Base-by-base conservation (phyloP, 78 protist genomes). In the Dictyostelium capitatum region DNA sequence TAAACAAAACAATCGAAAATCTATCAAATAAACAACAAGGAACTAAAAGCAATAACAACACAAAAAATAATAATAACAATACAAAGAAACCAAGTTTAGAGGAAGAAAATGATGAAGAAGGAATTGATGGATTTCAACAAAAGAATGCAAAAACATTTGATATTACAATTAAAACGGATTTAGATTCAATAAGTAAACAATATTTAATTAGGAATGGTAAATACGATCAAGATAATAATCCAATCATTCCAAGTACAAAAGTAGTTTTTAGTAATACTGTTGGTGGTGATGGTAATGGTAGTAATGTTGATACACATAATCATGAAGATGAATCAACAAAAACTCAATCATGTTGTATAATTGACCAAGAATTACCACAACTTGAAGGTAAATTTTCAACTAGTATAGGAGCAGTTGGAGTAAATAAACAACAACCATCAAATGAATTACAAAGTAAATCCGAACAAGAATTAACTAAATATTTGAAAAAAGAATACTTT, bases 401-500 rank as follows among this genome's bases (percentile, higher is more conserved):
- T n/a, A 43, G 53, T 19, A 6, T 79, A 3, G 56, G 56, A 15
- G 83, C 37, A 54, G 37, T 79, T 15, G 83, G 56, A 32, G 57
- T 43, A 32, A 50, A 50, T n/a, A 25, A 78, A 30, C 83, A 77
- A 57, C 69, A 47, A 75, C 70, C 62, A 62, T 6, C 25, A 32
- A 53, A 10, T 57, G 32, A 15, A 73, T 72, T 4, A 43, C 65
- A 73, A 48, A 15, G 14, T 3, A 8, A 79, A 62, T 82, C 56
- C 0, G 95, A 67, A 41, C 41, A 41, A 46, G 96, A 95, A 59
- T 57, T 95, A 8, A 41, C 62, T 9, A 56, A 51, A 47, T 17
- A 15, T 50, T 25, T 96, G 28, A 50, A 74, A 79, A 96, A 96
- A 69, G 83, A 11, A 20, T 75, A 95, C 57, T 98, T 98, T 23